These are phyloP conservation scores for barley (Hordeum vulgare) DNA, from an alignment of 176 grass and related monocot species.

Conservation along the genomic window DNA sequence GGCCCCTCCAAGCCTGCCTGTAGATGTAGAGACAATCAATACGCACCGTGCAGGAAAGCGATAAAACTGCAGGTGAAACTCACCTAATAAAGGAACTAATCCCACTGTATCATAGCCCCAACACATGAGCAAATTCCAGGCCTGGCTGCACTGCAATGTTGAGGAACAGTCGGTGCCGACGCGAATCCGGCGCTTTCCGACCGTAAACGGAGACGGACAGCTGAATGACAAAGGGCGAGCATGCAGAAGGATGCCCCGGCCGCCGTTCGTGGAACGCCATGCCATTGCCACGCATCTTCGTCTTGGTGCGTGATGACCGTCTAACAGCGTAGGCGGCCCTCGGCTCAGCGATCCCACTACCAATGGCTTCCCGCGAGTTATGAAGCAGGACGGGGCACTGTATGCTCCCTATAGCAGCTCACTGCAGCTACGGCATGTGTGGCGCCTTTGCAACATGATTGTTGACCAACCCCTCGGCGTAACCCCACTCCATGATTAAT, in stretches of 20 bases:
- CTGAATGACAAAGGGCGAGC: slow-evolving; percentile 27
- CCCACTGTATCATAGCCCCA: slow-evolving; percentile 2
- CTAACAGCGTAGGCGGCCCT: slow-evolving; percentile 19
- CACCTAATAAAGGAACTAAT: not conserved
- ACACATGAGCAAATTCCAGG: not conserved
- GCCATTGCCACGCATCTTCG: not conserved
- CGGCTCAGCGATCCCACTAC: not conserved
- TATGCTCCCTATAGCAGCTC: not conserved
- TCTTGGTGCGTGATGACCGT: not conserved
- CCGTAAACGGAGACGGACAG: slow-evolving; percentile 14
- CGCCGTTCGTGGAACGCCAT: slow-evolving; percentile 12
- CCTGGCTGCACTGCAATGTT: not conserved
- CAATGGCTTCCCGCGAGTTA: not conserved
- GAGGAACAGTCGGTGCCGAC: not conserved
- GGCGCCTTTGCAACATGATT: slow-evolving; percentile 8
- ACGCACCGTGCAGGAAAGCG: not conserved
- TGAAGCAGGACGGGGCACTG: slow-evolving; percentile 11
- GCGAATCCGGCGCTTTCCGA: slow-evolving; percentile 14
- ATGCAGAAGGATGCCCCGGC: not conserved
- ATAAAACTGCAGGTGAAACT: slow-evolving; percentile 11
- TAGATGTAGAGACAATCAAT: not conserved
- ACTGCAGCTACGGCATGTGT: slow-evolving; percentile 14
- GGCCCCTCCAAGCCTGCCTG: not conserved
- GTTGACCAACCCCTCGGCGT: not conserved
- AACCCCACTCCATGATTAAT: slow-evolving; percentile 38